These are phyloP conservation scores for Pseudopithomyces chartarum DNA, from an alignment of 2,329 filamentous ascomycete species.

Conservation along the genomic window DNA sequence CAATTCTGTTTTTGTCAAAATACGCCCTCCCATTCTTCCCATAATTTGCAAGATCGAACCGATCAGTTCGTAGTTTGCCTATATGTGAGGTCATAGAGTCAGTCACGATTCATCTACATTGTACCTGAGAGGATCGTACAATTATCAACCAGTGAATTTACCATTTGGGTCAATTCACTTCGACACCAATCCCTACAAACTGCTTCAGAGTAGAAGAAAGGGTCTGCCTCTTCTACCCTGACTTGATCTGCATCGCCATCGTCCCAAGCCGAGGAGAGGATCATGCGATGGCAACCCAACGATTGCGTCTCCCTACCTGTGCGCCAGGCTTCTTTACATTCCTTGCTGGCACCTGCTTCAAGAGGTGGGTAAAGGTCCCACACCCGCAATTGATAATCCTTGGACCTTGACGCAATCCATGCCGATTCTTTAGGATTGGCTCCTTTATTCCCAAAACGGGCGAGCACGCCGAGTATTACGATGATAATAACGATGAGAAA, in stretches of 20 bases:
- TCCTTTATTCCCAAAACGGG: neutral
- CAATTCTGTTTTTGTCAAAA: slow-evolving; percentile 6
- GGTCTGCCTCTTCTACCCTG: slow-evolving; percentile 6
- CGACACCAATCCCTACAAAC: slow-evolving; percentile 10
- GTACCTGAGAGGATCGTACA: neutral
- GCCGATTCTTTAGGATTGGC: slow-evolving; percentile 8
- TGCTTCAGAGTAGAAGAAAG: slow-evolving; percentile 7
- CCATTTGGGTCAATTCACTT: neutral
- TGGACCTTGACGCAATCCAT: slow-evolving; percentile 9
- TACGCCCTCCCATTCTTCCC: slow-evolving; percentile 13
- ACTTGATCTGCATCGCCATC: slow-evolving; percentile 10
- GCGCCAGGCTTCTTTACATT: slow-evolving; percentile 12
- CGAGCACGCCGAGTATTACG: neutral
- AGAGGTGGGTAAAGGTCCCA: slow-evolving; percentile 16
- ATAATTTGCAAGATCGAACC: slow-evolving; percentile 14
- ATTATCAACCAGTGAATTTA: neutral
- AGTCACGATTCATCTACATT: too few relatives aligned
- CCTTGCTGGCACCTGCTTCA: slow-evolving; percentile 6
- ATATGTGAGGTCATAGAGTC: too few relatives aligned
- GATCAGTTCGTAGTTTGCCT: slow-evolving; percentile 8
- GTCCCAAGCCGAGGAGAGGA: slow-evolving; percentile 16
- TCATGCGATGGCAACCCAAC: slow-evolving; percentile 13
- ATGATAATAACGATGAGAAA: slow-evolving; percentile 8
- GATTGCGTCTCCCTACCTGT: neutral
- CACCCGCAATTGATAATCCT: slow-evolving; percentile 13